These are phyloP conservation scores for Aphanomyces astaci DNA, from an alignment of 352 stramenopile species.

Conservation along the genomic window DNA sequence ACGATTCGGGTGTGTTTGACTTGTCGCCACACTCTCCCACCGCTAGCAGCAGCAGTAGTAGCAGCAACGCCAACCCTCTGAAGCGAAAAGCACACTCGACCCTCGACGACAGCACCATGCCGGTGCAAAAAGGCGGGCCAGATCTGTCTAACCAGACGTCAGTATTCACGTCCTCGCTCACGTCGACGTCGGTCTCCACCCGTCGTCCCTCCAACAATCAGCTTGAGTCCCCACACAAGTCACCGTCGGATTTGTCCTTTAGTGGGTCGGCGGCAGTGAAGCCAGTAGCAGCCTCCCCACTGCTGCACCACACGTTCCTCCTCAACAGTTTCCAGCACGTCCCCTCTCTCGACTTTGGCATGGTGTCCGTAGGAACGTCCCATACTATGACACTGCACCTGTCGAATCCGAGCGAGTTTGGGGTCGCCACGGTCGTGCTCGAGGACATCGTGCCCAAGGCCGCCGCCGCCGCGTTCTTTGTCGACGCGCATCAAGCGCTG, in stretches of 20 bases:
- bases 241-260: background rate
- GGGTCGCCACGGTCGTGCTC: slow-evolving; percentile 58
- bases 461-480: slow-evolving; percentile 3
- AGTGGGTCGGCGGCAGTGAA: too few relatives aligned
- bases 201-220: background rate
- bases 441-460: slow-evolving; percentile 47
- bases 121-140: background rate
- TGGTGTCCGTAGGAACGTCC: slow-evolving; percentile 38
- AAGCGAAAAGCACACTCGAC: slow-evolving; percentile 3
- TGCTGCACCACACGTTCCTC: slow-evolving; percentile 26
- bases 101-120: background rate
- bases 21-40: background rate
- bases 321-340: slow-evolving; percentile 41
- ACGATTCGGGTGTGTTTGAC: background rate
- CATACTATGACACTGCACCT: slow-evolving; percentile 45
- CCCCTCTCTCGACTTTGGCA: slow-evolving; percentile 43
- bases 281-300: too few relatives aligned
- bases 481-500: slow-evolving; percentile 13
- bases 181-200: background rate
- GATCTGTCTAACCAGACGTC: background rate
- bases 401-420: slow-evolving; percentile 46
- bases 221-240: slow-evolving; percentile 1
- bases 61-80: background rate
- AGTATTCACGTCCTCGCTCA: background rate
- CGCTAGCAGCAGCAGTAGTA: background rate